phyloP scores from a whole-genome alignment of 768 basidiomycete genomes.

The Pleurotus pulmonarius region DNA sequence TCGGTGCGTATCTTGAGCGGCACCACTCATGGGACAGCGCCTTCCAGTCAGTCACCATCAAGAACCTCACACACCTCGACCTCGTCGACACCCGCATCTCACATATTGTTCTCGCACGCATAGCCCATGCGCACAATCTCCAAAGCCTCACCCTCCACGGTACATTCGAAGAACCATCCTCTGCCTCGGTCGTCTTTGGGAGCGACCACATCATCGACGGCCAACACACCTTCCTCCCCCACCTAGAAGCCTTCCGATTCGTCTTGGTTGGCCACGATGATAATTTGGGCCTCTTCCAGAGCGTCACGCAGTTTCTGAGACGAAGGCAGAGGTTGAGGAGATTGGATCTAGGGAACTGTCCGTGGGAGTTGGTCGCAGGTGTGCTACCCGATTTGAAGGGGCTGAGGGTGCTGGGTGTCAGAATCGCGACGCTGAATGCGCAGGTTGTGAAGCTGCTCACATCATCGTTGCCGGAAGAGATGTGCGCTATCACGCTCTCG shows the following conservation, averaged over 20 bases:
- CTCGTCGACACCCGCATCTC: conserved; percentile 69
- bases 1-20: conserved; percentile 66
- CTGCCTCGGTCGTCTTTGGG: conserved; percentile 56
- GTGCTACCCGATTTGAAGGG: conserved; percentile 48
- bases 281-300: conserved; percentile 45
- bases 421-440: conserved; percentile 47
- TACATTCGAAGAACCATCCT: conserved; percentile 54
- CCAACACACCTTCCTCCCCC: conserved; percentile 57
- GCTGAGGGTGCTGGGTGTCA: conserved; percentile 55
- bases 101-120: conserved; percentile 57
- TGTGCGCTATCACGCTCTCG: conserved; percentile 52
- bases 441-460: conserved; percentile 34
- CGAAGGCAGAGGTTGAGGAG: conserved; percentile 44
- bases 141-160: conserved; percentile 65
- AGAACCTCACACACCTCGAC: conserved; percentile 66
- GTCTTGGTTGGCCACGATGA: conserved; percentile 63
- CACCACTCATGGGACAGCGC: conserved; percentile 66
- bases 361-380: conserved; percentile 54
- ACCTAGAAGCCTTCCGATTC: conserved; percentile 61
- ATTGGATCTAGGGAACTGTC: conserved; percentile 62
- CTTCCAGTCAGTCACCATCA: conserved; percentile 60
- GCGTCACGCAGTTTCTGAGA: conserved; percentile 52
- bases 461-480: conserved; percentile 35
- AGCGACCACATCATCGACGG: conserved; percentile 60
- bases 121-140: conserved; percentile 58